These are phyloP conservation scores for Fusarium buxicola DNA, from an alignment of 2,329 filamentous ascomycete species.

Conservation along the genomic window DNA sequence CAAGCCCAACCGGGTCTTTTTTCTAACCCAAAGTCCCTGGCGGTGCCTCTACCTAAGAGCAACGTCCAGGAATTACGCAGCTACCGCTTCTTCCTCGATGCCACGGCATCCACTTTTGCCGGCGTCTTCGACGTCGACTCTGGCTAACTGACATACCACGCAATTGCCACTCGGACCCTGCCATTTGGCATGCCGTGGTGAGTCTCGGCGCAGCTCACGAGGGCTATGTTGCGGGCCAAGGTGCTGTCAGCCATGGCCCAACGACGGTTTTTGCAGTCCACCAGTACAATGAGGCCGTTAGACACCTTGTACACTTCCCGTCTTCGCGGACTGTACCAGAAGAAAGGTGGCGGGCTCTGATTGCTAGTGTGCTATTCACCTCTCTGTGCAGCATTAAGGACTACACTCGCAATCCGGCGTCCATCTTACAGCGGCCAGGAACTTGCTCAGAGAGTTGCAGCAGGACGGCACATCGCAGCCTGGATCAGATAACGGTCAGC, in stretches of 20 bases:
- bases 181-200: constrained; percentile 27
- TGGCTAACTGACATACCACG: constrained; percentile 11
- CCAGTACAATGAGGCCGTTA: neutral
- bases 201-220: constrained; percentile 21
- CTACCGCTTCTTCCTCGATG: constrained; percentile 12
- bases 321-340: neutral
- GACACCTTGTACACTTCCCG: neutral
- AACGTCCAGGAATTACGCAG: constrained; percentile 6
- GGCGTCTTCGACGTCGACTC: constrained; percentile 19
- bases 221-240: neutral
- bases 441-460: neutral
- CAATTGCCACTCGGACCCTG: constrained; percentile 13
- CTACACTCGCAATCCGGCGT: neutral
- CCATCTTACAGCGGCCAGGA: neutral
- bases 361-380: neutral
- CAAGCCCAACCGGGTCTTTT: neutral
- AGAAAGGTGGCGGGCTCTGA: neutral
- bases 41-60: neutral
- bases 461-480: neutral
- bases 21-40: rapidly evolving
- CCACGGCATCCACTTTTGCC: constrained; percentile 5
- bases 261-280: neutral
- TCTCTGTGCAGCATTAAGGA: neutral
- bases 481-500: too few species aligned
- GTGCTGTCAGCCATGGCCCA: neutral